Conservation (phyloP, 495 filamentous ascomycete species). For the Hypomontagnella monticulosa region DNA sequence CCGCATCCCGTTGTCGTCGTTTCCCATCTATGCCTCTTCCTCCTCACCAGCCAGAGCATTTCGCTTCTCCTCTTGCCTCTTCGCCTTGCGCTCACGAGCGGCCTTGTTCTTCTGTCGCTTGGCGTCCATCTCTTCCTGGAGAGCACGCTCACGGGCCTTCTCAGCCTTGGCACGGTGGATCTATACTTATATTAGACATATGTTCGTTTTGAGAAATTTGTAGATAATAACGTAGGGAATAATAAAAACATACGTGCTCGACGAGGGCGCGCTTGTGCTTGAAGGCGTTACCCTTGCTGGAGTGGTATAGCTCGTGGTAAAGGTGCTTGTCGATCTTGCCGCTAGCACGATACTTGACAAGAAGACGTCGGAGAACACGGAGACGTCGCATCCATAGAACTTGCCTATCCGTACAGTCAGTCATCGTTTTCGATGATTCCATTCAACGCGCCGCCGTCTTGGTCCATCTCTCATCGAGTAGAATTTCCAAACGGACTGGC, state of each 20-base stretch:
- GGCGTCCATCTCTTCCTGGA: constrained; percentile 99
- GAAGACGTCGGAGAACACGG: constrained; percentile 96
- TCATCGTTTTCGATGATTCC: neutral
- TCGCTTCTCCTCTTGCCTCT: constrained; percentile 89
- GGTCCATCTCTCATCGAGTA: neutral
- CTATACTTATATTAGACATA: constrained; percentile 57
- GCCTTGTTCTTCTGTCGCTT: constrained; percentile 99
- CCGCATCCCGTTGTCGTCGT: constrained; percentile 26
- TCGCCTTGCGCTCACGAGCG: constrained; percentile 93
- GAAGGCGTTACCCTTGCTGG: constrained; percentile 99
- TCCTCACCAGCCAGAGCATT: constrained; percentile 78
- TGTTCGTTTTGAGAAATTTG: constrained; percentile 23
- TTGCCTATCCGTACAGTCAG: constrained; percentile 65
- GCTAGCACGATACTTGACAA: constrained; percentile 98
- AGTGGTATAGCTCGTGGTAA: constrained; percentile 99
- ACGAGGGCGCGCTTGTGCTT: constrained; percentile 99
- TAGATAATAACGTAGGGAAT: constrained; percentile 6
- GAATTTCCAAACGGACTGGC: neutral
- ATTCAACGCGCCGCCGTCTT: neutral
- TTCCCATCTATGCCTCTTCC: constrained; percentile 66
- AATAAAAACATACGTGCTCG: constrained; percentile 88
- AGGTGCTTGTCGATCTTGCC: constrained; percentile 99
- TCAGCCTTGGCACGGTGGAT: constrained; percentile 99
- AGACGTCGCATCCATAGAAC: constrained; percentile 99
- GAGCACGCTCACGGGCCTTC: constrained; percentile 88